These are phyloP conservation scores for Aspergillus viridinutans DNA, from an alignment of 2,329 filamentous ascomycete genomes.

Conservation along the genomic window DNA sequence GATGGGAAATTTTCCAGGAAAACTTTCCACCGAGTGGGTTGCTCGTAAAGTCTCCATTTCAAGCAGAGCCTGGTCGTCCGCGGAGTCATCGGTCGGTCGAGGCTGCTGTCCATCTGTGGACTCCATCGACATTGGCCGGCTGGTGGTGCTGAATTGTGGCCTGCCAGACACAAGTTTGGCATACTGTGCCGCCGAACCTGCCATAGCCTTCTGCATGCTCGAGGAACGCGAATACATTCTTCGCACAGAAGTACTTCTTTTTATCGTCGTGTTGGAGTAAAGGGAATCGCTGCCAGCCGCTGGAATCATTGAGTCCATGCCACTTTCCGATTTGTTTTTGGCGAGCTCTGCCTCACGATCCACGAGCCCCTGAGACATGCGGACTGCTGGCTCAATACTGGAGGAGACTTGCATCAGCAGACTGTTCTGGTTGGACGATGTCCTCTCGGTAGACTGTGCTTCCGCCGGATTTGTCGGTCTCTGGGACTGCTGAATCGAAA, in stretches of 20 bases:
- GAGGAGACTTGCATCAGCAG: slow-evolving; percentile 3
- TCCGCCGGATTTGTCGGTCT: background rate
- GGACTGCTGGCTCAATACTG: slow-evolving; percentile 3
- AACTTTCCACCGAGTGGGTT: slow-evolving; percentile 25
- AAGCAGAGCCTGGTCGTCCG: slow-evolving; percentile 8
- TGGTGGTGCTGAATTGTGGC: slow-evolving; percentile 6
- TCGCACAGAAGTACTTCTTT: slow-evolving; percentile 7
- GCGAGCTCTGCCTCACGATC: background rate
- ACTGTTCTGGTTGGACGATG: background rate
- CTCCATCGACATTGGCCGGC: slow-evolving; percentile 11
- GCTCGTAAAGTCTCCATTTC: slow-evolving; percentile 11
- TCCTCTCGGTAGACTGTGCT: background rate
- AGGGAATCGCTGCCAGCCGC: slow-evolving; percentile 16
- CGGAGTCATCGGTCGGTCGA: slow-evolving; percentile 3
- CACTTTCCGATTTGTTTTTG: background rate
- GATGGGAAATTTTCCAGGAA: slow-evolving; percentile 30
- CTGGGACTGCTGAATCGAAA: background rate
- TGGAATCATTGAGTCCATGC: background rate
- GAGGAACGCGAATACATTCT: slow-evolving; percentile 6
- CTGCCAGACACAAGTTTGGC: slow-evolving; percentile 10
- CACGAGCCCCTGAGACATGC: slow-evolving; percentile 2
- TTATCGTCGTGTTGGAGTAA: slow-evolving; percentile 15
- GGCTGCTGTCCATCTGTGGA: slow-evolving; percentile 3
- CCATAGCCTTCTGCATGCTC: slow-evolving; percentile 5
- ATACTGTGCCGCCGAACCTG: slow-evolving; percentile 11